A percentile compares a stretch with the other conserved stretches of the same genome.
These are phyloP conservation scores for Fusarium praegraminearum DNA, from an alignment of 2,329 filamentous ascomycete species.

Conservation along the genomic window DNA sequence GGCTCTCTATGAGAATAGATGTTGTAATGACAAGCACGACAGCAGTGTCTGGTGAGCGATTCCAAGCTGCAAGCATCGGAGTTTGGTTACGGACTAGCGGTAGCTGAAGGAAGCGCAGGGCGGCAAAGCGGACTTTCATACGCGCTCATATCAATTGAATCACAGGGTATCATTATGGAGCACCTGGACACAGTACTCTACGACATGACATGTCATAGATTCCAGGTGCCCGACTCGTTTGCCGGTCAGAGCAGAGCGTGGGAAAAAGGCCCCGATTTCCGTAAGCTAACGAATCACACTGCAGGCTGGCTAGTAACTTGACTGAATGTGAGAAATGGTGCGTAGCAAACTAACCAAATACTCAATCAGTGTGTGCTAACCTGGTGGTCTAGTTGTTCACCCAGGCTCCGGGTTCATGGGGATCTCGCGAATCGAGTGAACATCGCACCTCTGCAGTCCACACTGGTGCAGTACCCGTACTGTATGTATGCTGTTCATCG, in stretches of 20 bases:
- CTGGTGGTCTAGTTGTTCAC: conserved; percentile 28
- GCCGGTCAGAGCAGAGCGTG: neutral
- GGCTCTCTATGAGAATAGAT: neutral
- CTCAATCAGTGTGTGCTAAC: conserved; percentile 16
- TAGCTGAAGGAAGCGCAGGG: conserved; percentile 4
- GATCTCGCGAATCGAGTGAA: conserved; percentile 23
- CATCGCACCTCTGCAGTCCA: conserved; percentile 12
- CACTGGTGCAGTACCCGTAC: neutral
- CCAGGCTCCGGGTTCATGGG: conserved; percentile 45
- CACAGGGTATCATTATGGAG: neutral
- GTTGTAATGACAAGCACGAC: neutral
- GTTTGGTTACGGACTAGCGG: conserved; percentile 3
- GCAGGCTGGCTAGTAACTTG: neutral
- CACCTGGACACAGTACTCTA: neutral
- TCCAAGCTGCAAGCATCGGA: conserved; percentile 1
- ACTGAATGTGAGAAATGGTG: neutral
- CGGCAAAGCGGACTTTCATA: neutral
- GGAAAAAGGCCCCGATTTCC: conserved; percentile 17
- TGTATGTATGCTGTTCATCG: neutral
- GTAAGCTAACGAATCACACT: conserved; percentile 32
- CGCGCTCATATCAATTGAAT: neutral
- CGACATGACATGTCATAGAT: neutral
- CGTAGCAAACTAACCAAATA: neutral
- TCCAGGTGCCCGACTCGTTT: neutral
- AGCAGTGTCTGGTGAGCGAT: neutral